phyloP scores from a whole-genome alignment of 371 early-diverging fungal species.

The Dinochytrium kinnereticum region DNA sequence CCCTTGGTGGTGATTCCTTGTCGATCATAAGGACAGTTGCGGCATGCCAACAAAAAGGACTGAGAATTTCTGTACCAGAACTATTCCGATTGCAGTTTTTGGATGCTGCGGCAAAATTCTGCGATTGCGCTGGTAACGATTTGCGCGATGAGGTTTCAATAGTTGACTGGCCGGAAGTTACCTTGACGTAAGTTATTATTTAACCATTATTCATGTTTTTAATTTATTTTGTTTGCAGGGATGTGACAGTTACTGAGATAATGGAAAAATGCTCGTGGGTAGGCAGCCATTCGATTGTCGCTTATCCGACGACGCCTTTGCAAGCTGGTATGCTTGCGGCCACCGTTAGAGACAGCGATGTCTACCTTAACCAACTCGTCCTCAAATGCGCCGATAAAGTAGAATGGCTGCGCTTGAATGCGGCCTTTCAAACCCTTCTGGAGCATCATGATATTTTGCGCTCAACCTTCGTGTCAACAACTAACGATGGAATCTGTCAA shows the following conservation, averaged over 20 bases:
- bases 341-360: constrained; percentile 27
- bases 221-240: neutral
- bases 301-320: constrained; percentile 44
- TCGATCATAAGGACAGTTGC: constrained; percentile 21
- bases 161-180: neutral
- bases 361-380: constrained; percentile 12
- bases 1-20: constrained; percentile 39
- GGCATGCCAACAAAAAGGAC: neutral
- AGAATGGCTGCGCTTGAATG: neutral
- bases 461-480: neutral
- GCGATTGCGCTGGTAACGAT: neutral
- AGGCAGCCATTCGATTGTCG: neutral
- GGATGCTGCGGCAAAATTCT: neutral
- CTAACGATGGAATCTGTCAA: neutral
- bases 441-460: neutral
- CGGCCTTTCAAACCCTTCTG: neutral
- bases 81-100: neutral
- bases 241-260: neutral
- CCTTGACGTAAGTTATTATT: neutral
- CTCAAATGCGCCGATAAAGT: neutral
- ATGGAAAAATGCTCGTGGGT: neutral
- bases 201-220: neutral
- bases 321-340: constrained; percentile 29
- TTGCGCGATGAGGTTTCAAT: neutral
- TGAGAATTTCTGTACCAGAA: neutral